Base-by-base conservation (phyloP, 305 asterid species). In the Caryopteris hybrid region DNA sequence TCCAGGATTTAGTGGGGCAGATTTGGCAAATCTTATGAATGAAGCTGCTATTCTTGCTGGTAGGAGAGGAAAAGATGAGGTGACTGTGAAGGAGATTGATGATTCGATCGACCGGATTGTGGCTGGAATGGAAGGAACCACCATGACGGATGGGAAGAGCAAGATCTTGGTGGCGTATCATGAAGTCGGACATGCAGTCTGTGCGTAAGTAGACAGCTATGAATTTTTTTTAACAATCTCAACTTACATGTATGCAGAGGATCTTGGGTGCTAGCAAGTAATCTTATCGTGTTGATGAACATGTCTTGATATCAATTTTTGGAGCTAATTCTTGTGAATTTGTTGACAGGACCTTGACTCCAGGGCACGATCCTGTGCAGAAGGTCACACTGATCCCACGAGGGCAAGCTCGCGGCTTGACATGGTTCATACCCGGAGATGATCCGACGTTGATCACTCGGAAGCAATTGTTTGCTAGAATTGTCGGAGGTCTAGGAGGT, bases 11-110 rank as follows among this genome's bases (percentile, higher is more conserved):
- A 81, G 90, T 55, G 96, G 95, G 17, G 90, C 92, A 6, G 92
- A 89, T 76, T 81, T 87, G 7, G 87, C 90, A 10, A 87, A 89
- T 76, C 85, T 89, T 38, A 74, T 89, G 87, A 89, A 89, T 25
- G 96, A 85, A 64, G 95, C 96, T 33, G 95, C 92, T 0, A 87
- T 87, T 61, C 85, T 89, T 31, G 94, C 96, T 42, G 96, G 88
- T 41, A 61, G 94, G 36, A 70, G 91, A 70, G 95, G 91, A 29
- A 83, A 76, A 71, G 75, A 70, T 2, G 69, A 12, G 43, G 73
- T 86, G 22, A 72, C 83, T 14, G 14, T 56, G 25, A 72, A 85
- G 56, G 92, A 85, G 66, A 80, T 86, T 0, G 91, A 85, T 5
- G 94, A 85, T 51, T 75, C 96, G 2, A 83, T 87, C 0, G 95